Base-by-base conservation (phyloP, 1,284 basidiomycete genomes). In the Puccinia novopanici region DNA sequence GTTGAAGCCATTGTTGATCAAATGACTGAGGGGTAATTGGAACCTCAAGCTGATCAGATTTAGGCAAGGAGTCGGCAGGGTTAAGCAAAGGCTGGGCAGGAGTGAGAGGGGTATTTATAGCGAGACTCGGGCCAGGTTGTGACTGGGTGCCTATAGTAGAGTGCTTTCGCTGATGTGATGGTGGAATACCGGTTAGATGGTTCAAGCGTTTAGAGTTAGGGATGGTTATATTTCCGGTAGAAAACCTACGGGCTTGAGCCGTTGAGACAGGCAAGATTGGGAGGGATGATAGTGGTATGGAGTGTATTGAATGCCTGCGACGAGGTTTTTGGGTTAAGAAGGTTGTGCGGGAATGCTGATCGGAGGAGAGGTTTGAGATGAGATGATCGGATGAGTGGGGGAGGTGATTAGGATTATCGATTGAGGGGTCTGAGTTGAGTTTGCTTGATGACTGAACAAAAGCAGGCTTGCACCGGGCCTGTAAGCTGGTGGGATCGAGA, bases 331-430 rank as follows among this genome's bases (percentile, higher is more conserved):
- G 54, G 37, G 54, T 74, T 13, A 50, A 2, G 19, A 61, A 74
- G 4, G 8, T 22, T 65, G 59, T 55, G 30, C 54, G 72, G 67
- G 54, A n/a, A 72, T 61, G 52, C 75, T 67, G 70, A 55, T n/a
- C n/a, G n/a, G 57, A 61, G 40, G 57, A 76, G 17, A 75, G 55
- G 42, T 82, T 83, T 34, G 80, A 82, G 74, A 79, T 79, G 71
- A 76, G 82, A 9, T 84, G n/a, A n/a, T n/a, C n/a, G n/a, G n/a
- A n/a, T n/a, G n/a, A n/a, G n/a, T n/a, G 84, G 59, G 84, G 84
- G 80, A 84, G 84, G 75, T 84, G 84, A 80, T 83, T 83, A 42
- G 81, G 42, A n/a, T n/a, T n/a, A n/a, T n/a, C n/a, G n/a, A n/a
- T n/a, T n/a, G 84, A n/a, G n/a, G n/a, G n/a, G n/a, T n/a, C n/a